These are phyloP conservation scores for Filobasidium wieringae DNA, from an alignment of 768 basidiomycete genomes.

Conservation along the genomic window DNA sequence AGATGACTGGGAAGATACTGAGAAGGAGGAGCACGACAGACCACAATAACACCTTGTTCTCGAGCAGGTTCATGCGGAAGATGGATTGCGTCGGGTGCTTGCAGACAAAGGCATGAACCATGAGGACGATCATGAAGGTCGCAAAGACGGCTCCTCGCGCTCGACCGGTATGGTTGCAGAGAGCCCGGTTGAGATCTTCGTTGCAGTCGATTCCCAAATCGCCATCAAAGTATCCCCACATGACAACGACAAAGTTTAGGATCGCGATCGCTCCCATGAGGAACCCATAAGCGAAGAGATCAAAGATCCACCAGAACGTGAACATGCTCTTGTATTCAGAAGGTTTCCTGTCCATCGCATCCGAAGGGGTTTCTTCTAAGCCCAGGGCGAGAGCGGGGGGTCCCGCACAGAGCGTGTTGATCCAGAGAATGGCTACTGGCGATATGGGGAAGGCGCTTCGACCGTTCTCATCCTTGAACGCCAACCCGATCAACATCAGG, in stretches of 20 bases:
- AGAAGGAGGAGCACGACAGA: conserved; percentile 33
- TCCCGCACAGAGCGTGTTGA: conserved; percentile 47
- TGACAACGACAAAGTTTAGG: conserved; percentile 38
- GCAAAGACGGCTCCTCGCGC: conserved; percentile 41
- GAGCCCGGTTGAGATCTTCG: conserved; percentile 22
- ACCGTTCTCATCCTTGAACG: conserved; percentile 46
- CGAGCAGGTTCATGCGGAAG: conserved; percentile 36
- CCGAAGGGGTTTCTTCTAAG: conserved; percentile 44
- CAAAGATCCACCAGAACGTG: conserved; percentile 36
- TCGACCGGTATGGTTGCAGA: conserved; percentile 38
- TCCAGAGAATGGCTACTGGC: conserved; percentile 43
- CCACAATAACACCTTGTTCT: conserved; percentile 39
- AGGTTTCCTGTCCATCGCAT: conserved; percentile 47
- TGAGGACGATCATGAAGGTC: conserved; percentile 37
- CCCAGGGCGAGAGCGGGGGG: conserved; percentile 53
- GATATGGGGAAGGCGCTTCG: conserved; percentile 50
- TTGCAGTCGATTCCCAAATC: conserved; percentile 37
- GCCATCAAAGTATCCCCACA: conserved; percentile 37
- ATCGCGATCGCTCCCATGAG: conserved; percentile 36
- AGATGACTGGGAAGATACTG: conserved; percentile 38
- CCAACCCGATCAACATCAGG: conserved; percentile 49
- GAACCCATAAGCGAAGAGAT: conserved; percentile 40
- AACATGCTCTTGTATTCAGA: conserved; percentile 38
- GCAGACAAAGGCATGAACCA: conserved; percentile 36
- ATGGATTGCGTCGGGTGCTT: conserved; percentile 34